Evolutionary conservation across 257 asterid species (phyloP).

Genomic region (Cordia subcordata): DNA sequence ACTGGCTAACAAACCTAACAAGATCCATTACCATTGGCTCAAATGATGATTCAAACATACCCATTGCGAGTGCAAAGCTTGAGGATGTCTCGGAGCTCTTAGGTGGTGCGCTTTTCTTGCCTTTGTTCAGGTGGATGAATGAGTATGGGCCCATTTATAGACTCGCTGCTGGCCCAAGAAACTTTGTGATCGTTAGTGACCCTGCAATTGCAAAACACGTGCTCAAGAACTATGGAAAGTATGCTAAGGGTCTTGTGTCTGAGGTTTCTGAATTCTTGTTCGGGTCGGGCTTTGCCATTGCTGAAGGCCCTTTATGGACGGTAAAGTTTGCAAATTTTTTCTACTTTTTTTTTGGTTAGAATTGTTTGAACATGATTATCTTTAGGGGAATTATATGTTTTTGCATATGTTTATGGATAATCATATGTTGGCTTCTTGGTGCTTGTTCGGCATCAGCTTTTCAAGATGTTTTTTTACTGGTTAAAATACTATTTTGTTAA

Average conservation of each 20-base stretch:
- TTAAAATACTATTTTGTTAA: no score
- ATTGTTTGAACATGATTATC: no score
- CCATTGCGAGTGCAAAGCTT: constrained; percentile 73
- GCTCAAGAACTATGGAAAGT: constrained; percentile 74
- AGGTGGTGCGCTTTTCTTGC: constrained; percentile 90
- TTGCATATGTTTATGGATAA: no score
- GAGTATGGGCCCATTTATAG: constrained; percentile 83
- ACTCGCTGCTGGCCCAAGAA: constrained; percentile 80
- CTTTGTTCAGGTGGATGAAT: constrained; percentile 90
- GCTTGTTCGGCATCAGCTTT: no score
- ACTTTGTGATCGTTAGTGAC: constrained; percentile 82
- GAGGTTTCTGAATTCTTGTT: constrained; percentile 95
- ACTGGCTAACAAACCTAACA: constrained; percentile 79
- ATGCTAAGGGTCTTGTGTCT: constrained; percentile 76
- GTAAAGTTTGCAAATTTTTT: constrained; percentile 22
- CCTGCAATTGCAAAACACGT: constrained; percentile 92
- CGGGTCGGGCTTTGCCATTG: constrained; percentile 97
- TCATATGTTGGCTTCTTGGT: no score
- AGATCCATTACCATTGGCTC: constrained; percentile 53
- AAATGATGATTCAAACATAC: constrained; percentile 81
- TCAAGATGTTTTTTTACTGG: no score
- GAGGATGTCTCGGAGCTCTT: constrained; percentile 87
- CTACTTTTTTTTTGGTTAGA: neutral
- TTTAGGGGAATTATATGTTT: no score
- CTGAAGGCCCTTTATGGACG: constrained; percentile 97